These are phyloP conservation scores for Psilocybe mexicana DNA, from an alignment of 1,284 basidiomycete genomes.

Conservation along the genomic window DNA sequence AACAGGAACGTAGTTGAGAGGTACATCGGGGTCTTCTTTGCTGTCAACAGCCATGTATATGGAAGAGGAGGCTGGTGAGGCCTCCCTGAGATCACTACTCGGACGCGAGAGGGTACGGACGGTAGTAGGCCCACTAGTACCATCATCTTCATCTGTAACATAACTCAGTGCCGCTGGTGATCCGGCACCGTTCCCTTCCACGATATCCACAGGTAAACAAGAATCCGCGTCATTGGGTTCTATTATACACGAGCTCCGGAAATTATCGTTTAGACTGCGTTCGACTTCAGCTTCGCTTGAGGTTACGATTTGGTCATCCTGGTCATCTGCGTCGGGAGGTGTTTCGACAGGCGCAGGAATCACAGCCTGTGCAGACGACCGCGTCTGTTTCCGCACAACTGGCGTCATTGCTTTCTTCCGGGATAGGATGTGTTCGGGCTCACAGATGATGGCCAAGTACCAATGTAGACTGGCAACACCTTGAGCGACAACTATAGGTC, in stretches of 20 bases:
- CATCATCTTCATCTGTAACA: slow-evolving; percentile 3
- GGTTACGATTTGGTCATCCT: slow-evolving; percentile 3
- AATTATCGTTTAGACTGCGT: slow-evolving; percentile 23
- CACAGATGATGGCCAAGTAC: slow-evolving; percentile 94
- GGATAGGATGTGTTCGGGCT: slow-evolving; percentile 68
- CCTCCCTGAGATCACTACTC: neutral
- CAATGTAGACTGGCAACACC: slow-evolving; percentile 78
- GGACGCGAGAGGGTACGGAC: neutral
- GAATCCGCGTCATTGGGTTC: slow-evolving; percentile 3
- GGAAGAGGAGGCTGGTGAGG: neutral
- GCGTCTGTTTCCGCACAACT: slow-evolving; percentile 21
- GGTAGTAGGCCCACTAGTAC: neutral
- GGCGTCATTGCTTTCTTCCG: slow-evolving; percentile 26
- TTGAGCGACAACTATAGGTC: slow-evolving; percentile 1
- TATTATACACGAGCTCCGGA: slow-evolving; percentile 20
- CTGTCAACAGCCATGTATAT: slow-evolving; percentile 18
- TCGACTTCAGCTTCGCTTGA: slow-evolving; percentile 32
- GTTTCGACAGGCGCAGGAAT: neutral
- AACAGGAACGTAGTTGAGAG: slow-evolving; percentile 1
- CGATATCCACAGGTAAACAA: neutral
- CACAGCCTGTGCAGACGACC: slow-evolving; percentile 11
- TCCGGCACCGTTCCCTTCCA: neutral
- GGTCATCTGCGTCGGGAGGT: neutral
- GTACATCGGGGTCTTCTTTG: slow-evolving; percentile 7
- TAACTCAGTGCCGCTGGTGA: slow-evolving; percentile 7